Percentiles rank a stretch among this genome's conserved stretches.
Conservation (phyloP, 306 rosid genomes). For the Cotoneaster glaucophyllus region DNA sequence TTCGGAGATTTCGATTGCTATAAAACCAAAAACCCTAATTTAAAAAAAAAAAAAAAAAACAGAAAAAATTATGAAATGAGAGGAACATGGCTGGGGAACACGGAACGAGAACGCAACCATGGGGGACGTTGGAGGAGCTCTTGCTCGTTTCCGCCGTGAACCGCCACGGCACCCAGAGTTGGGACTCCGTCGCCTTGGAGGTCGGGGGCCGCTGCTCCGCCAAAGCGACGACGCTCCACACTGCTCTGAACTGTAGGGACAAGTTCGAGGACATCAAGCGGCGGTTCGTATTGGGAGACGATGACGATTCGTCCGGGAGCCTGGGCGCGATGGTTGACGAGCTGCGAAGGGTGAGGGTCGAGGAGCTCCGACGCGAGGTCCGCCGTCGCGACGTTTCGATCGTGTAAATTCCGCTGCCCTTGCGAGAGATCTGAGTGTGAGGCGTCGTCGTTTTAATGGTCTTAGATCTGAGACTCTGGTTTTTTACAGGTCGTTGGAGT, state of each 20-base stretch:
- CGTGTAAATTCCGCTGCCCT: conserved; percentile 29
- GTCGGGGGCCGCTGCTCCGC: conserved; percentile 20
- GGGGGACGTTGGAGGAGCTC: conserved; percentile 58
- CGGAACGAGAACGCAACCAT: conserved; percentile 36
- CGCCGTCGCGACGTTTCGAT: conserved; percentile 41
- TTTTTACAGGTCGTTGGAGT: conserved; percentile 49
- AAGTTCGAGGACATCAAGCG: conserved; percentile 33
- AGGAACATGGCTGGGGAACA: conserved; percentile 38
- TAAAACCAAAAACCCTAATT: conserved; percentile 41
- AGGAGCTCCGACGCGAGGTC: conserved; percentile 51
- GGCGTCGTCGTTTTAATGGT: conserved; percentile 7
- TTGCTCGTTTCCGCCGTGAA: conserved; percentile 47
- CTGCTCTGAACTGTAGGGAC: conserved; percentile 27
- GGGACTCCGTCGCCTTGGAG: conserved; percentile 49
- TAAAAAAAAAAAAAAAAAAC: not conserved
- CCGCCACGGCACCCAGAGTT: conserved; percentile 37
- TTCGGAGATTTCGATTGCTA: not conserved
- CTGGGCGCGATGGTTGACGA: conserved; percentile 22
- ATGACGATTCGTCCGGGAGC: conserved; percentile 1
- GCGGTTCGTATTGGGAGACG: conserved; percentile 22
- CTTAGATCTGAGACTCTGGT: conserved; percentile 4
- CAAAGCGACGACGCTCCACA: conserved; percentile 2
- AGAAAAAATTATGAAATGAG: conserved; percentile 34
- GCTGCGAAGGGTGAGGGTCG: conserved; percentile 38
- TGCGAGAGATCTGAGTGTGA: conserved; percentile 25